Evolutionary conservation across 805 yeast genomes (phyloP).

Genomic region (Candida hungchunana): DNA sequence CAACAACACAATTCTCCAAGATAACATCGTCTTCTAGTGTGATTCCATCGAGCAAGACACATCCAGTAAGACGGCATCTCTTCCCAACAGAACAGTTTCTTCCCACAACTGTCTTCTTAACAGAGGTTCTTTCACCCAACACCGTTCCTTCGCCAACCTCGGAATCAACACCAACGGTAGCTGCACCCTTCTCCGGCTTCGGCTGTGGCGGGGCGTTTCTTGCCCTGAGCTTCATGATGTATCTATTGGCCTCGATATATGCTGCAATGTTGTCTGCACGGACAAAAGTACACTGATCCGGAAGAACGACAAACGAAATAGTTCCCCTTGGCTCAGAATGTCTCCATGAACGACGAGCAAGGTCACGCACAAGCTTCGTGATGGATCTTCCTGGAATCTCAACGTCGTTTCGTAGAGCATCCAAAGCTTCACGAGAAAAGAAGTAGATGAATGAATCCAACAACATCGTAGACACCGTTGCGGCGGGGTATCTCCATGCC

Average conservation of each 20-base stretch:
- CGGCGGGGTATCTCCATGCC: conserved; percentile 82
- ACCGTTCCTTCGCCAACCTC: conserved; percentile 63
- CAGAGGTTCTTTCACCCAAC: conserved; percentile 78
- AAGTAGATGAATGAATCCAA: conserved; percentile 72
- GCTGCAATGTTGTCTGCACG: conserved; percentile 77
- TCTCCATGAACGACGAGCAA: conserved; percentile 90
- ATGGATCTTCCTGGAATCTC: conserved; percentile 39
- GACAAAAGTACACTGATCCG: conserved; percentile 64
- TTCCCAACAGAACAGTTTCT: conserved; percentile 72
- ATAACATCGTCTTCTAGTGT: conserved; percentile 70
- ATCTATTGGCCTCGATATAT: conserved; percentile 86
- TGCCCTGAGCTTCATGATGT: conserved; percentile 64
- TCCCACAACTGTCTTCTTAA: conserved; percentile 83
- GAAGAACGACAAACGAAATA: conserved; percentile 67
- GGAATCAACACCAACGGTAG: conserved; percentile 86
- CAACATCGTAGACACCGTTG: conserved; percentile 71
- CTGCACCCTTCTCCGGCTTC: conserved; percentile 46
- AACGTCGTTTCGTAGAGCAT: conserved; percentile 40
- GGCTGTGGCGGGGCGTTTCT: conserved; percentile 25
- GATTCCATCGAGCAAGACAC: conserved; percentile 70
- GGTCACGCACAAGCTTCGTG: conserved; percentile 71
- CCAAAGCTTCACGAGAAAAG: conserved; percentile 50
- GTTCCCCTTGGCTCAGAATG: conserved; percentile 57
- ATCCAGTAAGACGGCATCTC: conserved; percentile 84
- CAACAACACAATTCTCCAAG: conserved; percentile 83